phyloP scores from a whole-genome alignment of 495 filamentous ascomycete species.

The Cairneyella variabilis region DNA sequence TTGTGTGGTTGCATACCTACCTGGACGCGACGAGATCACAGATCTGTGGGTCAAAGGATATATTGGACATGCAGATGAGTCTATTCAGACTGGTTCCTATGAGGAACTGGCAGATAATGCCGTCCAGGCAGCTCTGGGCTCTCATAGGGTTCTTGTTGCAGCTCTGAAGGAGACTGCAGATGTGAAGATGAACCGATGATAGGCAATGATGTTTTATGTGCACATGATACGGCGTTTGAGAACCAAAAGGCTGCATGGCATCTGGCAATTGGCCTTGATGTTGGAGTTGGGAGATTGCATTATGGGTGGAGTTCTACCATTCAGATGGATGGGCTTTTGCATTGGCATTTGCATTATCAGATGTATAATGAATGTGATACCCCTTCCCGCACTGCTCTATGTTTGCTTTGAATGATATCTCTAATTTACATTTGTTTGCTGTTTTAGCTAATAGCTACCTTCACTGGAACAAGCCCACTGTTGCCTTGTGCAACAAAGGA shows the following conservation, averaged over 20 bases:
- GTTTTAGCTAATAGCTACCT: too few species aligned
- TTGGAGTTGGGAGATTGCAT: conserved; percentile 12
- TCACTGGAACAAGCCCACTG: too few species aligned
- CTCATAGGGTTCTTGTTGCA: conserved; percentile 52
- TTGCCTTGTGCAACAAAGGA: too few species aligned
- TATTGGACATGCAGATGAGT: conserved; percentile 37
- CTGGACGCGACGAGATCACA: conserved; percentile 83
- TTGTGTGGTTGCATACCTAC: conserved; percentile 88
- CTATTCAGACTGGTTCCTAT: conserved; percentile 20
- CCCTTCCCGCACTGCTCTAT: too few species aligned
- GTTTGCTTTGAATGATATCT: too few species aligned
- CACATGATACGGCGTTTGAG: conserved; percentile 7
- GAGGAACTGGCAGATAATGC: conserved; percentile 60
- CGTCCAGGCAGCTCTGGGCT: conserved; percentile 57
- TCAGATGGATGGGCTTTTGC: neutral
- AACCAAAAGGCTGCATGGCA: conserved; percentile 11
- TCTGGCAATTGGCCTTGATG: neutral
- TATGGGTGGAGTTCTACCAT: neutral
- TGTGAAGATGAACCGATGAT: conserved; percentile 20
- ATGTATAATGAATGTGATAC: too few species aligned
- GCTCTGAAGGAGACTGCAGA: conserved; percentile 28
- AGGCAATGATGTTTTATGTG: neutral
- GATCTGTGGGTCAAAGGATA: conserved; percentile 91
- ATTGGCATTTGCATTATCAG: neutral
- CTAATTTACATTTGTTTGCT: too few species aligned